These are phyloP conservation scores for Pontederia crassipes DNA, from an alignment of 176 grass and related monocot genomes.

Conservation along the genomic window DNA sequence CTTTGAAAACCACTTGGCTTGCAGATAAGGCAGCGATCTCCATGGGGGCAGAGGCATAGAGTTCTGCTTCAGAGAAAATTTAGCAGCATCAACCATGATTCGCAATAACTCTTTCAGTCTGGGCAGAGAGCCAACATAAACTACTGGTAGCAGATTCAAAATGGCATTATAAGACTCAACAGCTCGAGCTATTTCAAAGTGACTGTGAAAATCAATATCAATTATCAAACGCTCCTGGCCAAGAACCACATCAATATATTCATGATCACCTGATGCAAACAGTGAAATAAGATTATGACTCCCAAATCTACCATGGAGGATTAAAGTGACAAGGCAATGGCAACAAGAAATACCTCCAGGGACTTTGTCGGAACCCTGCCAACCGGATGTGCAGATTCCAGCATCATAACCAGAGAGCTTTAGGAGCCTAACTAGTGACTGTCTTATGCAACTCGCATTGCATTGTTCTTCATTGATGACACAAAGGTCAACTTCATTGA, in stretches of 20 bases:
- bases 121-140: conserved; percentile 53
- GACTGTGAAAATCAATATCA: conserved; percentile 88
- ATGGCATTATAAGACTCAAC: conserved; percentile 59
- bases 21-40: conserved; percentile 82
- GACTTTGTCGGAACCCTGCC: conserved; percentile 74
- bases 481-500: conserved; percentile 48
- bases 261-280: conserved; percentile 58
- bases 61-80: conserved; percentile 91
- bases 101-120: conserved; percentile 77
- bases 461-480: conserved; percentile 46
- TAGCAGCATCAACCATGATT: conserved; percentile 82
- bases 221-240: conserved; percentile 54
- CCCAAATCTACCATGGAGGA: neutral
- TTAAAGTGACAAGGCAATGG: neutral
- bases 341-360: conserved; percentile 46
- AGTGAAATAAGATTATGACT: neutral
- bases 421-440: conserved; percentile 59
- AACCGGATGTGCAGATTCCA: conserved; percentile 62
- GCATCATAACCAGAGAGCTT: conserved; percentile 67
- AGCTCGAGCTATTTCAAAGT: conserved; percentile 92
- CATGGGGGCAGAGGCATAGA: conserved; percentile 93
- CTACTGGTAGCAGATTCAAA: conserved; percentile 56
- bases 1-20: conserved; percentile 82
- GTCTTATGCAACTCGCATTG: conserved; percentile 54
- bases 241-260: conserved; percentile 72